Conservation (phyloP, 768 basidiomycete genomes). For the Hygrophoropsis aurantiaca region DNA sequence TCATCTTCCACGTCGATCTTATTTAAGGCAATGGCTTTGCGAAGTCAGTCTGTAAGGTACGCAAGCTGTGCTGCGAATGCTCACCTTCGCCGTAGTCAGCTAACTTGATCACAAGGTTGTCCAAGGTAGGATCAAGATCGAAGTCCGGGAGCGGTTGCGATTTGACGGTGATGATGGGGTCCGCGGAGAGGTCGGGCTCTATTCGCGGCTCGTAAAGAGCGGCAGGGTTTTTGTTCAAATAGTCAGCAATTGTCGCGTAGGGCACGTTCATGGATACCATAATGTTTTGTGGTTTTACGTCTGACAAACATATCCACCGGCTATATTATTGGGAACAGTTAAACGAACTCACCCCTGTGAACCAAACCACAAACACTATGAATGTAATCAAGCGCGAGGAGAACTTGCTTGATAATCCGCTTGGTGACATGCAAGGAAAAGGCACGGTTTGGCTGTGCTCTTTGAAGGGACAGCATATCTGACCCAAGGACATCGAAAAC, state of each 20-base stretch:
- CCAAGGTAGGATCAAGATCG: conserved; percentile 6
- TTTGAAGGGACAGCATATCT: conserved; percentile 2
- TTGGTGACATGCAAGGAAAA: too few species aligned
- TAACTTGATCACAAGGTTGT: conserved; percentile 17
- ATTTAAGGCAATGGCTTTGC: background rate
- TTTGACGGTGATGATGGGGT: conserved; percentile 22
- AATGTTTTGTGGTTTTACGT: conserved; percentile 20
- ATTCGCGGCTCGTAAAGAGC: conserved; percentile 7
- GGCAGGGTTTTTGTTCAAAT: conserved; percentile 8
- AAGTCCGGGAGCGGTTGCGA: conserved; percentile 27
- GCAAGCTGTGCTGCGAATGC: too few species aligned
- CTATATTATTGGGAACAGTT: background rate
- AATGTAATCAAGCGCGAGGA: conserved; percentile 29
- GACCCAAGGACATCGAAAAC: conserved; percentile 7
- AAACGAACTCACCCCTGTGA: conserved; percentile 15
- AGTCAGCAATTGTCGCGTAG: background rate
- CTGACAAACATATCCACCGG: too few species aligned
- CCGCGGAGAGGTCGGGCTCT: conserved; percentile 12
- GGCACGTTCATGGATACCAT: conserved; percentile 12
- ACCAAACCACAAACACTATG: conserved; percentile 19
- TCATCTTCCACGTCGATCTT: background rate
- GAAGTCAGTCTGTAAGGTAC: background rate
- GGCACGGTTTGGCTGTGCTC: conserved; percentile 1
- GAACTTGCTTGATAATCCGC: conserved; percentile 23
- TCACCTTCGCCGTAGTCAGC: conserved; percentile 21